Evolutionary conservation across 176 grass and related monocot species (phyloP).

Genomic region (Cenchrus fungigraminus): DNA sequence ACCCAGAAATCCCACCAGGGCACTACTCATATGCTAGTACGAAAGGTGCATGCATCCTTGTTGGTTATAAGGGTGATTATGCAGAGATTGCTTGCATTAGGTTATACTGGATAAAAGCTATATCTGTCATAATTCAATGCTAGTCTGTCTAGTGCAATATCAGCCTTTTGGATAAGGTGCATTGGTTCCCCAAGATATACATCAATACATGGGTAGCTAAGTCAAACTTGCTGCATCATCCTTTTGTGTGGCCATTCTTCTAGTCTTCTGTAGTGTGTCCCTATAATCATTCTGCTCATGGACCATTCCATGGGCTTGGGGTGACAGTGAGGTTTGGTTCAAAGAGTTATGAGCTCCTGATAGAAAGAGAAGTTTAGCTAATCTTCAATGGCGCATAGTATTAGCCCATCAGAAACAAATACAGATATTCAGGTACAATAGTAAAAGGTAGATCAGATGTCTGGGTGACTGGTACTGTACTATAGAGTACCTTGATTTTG

Average conservation of each 20-base stretch:
- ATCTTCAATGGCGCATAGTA: background rate
- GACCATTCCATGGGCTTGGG: conserved; percentile 24
- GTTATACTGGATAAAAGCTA: background rate
- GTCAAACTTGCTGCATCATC: background rate
- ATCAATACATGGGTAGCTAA: background rate
- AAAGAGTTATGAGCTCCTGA: background rate
- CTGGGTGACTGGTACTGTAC: background rate
- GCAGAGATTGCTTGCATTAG: background rate
- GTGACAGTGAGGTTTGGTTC: background rate
- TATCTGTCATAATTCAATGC: background rate
- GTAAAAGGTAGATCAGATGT: background rate
- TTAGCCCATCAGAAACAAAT: conserved; percentile 17
- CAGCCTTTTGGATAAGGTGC: conserved; percentile 37
- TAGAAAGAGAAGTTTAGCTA: background rate
- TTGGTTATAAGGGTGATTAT: conserved; percentile 10
- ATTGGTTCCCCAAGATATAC: conserved; percentile 10
- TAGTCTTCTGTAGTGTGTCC: conserved; percentile 25
- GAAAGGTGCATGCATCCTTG: conserved; percentile 17
- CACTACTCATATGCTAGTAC: conserved; percentile 4
- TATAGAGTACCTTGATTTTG: background rate
- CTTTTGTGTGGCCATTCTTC: conserved; percentile 21
- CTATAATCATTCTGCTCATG: background rate
- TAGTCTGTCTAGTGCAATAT: background rate
- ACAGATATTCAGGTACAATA: background rate
- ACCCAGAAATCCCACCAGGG: background rate